Conservation (phyloP, 1,284 basidiomycete genomes). For the Coriolopsis trogii region DNA sequence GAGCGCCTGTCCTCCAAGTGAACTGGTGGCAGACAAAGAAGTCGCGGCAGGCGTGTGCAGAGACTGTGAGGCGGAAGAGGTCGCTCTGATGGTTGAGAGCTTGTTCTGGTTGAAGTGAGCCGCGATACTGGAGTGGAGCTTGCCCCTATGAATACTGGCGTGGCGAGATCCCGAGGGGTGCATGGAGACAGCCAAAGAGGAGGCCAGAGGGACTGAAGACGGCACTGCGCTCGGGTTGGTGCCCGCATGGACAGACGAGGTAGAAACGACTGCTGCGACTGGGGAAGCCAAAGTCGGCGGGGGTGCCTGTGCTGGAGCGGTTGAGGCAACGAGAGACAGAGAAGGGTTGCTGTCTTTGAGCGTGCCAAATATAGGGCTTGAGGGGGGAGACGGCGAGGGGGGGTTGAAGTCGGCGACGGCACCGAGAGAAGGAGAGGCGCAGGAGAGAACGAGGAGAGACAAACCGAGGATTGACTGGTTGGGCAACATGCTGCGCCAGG, state of each 20-base stretch:
- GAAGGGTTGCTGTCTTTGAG: slow-evolving; percentile 3
- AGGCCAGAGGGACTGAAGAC: too few relatives aligned
- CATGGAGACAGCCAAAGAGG: too few relatives aligned
- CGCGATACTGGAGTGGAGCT: not conserved
- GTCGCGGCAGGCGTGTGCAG: too few relatives aligned
- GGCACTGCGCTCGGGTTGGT: not conserved
- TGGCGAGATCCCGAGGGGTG: not conserved
- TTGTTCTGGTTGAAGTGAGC: slow-evolving; percentile 1
- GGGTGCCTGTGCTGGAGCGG: not conserved
- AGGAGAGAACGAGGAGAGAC: slow-evolving; percentile 23
- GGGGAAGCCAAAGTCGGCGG: not conserved
- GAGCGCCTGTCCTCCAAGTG: too few relatives aligned
- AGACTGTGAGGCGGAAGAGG: not conserved
- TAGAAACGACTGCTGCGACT: not conserved
- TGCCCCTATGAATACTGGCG: not conserved
- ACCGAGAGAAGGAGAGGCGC: slow-evolving; percentile 21
- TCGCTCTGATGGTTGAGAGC: not conserved
- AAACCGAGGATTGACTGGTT: slow-evolving; percentile 23
- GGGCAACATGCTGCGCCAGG: slow-evolving; percentile 15
- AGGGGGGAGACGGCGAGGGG: slow-evolving; percentile 2
- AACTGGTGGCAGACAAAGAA: not conserved
- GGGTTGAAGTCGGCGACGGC: slow-evolving; percentile 1
- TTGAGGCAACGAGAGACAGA: not conserved
- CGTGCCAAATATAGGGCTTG: slow-evolving; percentile 4
- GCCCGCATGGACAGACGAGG: not conserved